phyloP scores from a whole-genome alignment of 306 rosid genomes.

The Ammopiptanthus mongolicus region DNA sequence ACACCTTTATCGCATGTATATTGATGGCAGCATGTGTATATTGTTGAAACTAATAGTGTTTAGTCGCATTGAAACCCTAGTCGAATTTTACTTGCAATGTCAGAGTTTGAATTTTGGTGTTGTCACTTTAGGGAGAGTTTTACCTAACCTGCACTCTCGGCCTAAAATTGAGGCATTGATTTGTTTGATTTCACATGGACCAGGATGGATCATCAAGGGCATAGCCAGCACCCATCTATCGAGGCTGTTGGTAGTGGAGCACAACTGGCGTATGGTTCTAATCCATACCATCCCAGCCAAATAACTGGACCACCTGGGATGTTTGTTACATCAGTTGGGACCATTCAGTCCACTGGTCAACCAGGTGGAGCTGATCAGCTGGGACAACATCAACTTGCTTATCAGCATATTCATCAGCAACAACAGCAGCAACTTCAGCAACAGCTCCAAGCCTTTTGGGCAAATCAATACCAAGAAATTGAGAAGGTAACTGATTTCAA shows the following conservation, averaged over 20 bases:
- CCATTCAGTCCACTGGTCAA: conserved; percentile 40
- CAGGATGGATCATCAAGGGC: conserved; percentile 41
- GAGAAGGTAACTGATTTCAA: conserved; percentile 62
- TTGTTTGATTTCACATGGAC: background rate
- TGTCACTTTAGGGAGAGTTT: too few relatives aligned
- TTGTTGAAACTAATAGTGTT: background rate
- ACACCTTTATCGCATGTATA: background rate
- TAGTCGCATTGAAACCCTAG: too few relatives aligned
- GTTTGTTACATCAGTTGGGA: too few relatives aligned
- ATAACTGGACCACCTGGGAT: conserved; percentile 30
- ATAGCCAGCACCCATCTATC: conserved; percentile 32
- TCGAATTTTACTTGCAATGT: too few relatives aligned
- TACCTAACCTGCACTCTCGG: too few relatives aligned
- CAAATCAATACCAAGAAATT: conserved; percentile 53
- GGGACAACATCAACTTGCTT: conserved; percentile 63
- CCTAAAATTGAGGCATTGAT: too few relatives aligned
- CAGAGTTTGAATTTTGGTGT: too few relatives aligned
- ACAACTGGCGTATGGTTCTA: conserved; percentile 35
- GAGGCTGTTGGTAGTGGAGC: conserved; percentile 38
- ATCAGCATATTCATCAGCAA: conserved; percentile 51
- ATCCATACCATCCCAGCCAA: conserved; percentile 35
- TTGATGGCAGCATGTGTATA: background rate
- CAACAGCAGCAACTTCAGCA: conserved; percentile 53
- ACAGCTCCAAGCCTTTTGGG: conserved; percentile 55
- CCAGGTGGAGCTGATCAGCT: conserved; percentile 45